Percentiles rank a stretch among this genome's conserved stretches.
phyloP scores from a whole-genome alignment of 148 eudicot species.

The Amaranthus hypochondriacus region DNA sequence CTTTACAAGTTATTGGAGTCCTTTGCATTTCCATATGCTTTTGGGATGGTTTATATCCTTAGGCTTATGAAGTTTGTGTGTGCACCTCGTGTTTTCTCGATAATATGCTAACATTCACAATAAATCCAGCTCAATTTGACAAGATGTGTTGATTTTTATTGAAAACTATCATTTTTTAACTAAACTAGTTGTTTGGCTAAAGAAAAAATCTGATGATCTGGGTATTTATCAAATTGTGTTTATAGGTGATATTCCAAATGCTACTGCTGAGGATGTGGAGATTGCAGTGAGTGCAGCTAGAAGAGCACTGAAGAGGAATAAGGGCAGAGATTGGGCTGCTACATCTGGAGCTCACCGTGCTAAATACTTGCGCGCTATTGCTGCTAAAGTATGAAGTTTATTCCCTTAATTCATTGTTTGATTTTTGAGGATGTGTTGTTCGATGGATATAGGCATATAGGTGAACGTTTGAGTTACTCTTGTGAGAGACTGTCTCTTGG shows the following conservation, averaged over 20 bases:
- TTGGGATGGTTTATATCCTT: too few species aligned
- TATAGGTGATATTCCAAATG: constrained; percentile 89
- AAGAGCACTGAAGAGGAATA: constrained; percentile 52
- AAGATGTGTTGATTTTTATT: too few species aligned
- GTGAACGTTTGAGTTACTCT: too few species aligned
- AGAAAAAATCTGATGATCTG: neutral
- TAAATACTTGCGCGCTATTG: constrained; percentile 86
- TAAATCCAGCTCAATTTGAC: too few species aligned
- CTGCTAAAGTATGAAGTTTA: constrained; percentile 52
- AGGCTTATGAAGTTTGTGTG: too few species aligned
- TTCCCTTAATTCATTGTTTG: neutral
- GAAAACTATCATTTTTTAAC: too few species aligned
- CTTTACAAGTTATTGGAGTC: too few species aligned
- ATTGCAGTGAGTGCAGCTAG: constrained; percentile 85
- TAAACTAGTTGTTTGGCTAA: neutral
- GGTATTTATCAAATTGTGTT: constrained; percentile 9
- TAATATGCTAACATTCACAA: too few species aligned
- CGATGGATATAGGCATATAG: too few species aligned
- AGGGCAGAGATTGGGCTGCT: constrained; percentile 70
- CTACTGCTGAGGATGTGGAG: constrained; percentile 85
- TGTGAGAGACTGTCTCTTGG: too few species aligned
- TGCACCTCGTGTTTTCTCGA: too few species aligned
- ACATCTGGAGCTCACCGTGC: constrained; percentile 93
- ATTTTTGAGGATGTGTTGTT: neutral
- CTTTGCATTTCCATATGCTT: too few species aligned